phyloP scores from a whole-genome alignment of 768 basidiomycete species.

The Lyophyllum shimeji region DNA sequence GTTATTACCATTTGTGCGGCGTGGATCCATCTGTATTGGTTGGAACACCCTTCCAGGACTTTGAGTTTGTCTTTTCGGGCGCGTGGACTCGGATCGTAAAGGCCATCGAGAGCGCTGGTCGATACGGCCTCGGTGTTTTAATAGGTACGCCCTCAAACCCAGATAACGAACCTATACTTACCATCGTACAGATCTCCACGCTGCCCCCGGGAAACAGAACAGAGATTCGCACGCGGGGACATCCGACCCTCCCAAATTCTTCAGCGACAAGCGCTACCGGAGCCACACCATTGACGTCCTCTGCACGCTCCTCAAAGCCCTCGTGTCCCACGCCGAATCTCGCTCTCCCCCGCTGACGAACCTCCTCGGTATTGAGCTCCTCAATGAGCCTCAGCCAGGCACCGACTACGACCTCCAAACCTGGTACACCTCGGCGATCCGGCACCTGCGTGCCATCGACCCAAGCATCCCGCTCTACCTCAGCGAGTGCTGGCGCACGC shows the following conservation, averaged over 20 bases:
- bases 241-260: conserved; percentile 51
- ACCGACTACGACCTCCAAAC: conserved; percentile 49
- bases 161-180: not conserved
- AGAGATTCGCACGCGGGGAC: conserved; percentile 65
- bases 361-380: conserved; percentile 58
- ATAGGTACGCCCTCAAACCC: conserved; percentile 44
- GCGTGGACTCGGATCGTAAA: conserved; percentile 66
- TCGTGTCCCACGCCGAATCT: conserved; percentile 20
- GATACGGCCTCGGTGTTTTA: conserved; percentile 67
- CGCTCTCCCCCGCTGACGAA: conserved; percentile 43
- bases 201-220: conserved; percentile 78
- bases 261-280: conserved; percentile 42
- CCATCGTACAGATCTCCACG: conserved; percentile 57
- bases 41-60: conserved; percentile 64
- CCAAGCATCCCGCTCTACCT: conserved; percentile 67
- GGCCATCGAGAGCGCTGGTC: conserved; percentile 59
- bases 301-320: conserved; percentile 36
- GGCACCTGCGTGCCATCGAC: conserved; percentile 49
- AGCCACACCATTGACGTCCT: conserved; percentile 50
- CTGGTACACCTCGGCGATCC: conserved; percentile 66
- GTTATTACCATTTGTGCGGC: conserved; percentile 70
- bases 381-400: conserved; percentile 56
- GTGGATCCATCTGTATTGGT: conserved; percentile 55
- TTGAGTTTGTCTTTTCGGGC: conserved; percentile 50
- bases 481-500: conserved; percentile 73